Evolutionary conservation across 768 basidiomycete genomes (phyloP).

Genomic region (Boletus reticulatus): DNA sequence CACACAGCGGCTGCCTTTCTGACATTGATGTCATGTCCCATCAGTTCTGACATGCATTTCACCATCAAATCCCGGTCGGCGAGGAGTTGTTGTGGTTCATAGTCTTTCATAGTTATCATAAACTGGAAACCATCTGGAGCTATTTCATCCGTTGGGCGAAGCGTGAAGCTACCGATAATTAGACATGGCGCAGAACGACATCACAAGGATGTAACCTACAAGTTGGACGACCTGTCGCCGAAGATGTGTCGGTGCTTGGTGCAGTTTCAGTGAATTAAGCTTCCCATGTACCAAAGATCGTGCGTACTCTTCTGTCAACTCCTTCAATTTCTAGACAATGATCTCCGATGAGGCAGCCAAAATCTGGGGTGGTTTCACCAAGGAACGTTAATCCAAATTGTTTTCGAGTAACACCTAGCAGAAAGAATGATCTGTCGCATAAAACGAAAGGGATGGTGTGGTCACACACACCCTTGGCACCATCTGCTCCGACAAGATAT

Average conservation of each 20-base stretch:
- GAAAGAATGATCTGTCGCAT: background rate
- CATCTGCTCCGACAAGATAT: constrained; percentile 43
- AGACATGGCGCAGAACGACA: background rate
- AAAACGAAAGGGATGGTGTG: background rate
- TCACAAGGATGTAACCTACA: background rate
- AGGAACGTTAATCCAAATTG: constrained; percentile 36
- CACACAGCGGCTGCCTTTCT: constrained; percentile 26
- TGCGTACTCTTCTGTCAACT: constrained; percentile 25
- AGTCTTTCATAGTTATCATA: constrained; percentile 3
- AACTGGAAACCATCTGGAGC: constrained; percentile 22
- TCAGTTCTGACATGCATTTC: constrained; percentile 28
- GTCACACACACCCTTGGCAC: constrained; percentile 31
- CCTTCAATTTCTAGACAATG: constrained; percentile 32
- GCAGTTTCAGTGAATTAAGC: background rate
- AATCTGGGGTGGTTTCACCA: constrained; percentile 29
- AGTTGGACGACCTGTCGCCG: constrained; percentile 2
- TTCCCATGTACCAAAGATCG: background rate
- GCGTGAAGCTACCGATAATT: constrained; percentile 1
- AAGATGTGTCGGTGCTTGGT: constrained; percentile 24
- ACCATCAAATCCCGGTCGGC: constrained; percentile 28
- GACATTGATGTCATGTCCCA: constrained; percentile 31
- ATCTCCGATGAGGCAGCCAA: constrained; percentile 35
- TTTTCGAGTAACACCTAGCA: constrained; percentile 36
- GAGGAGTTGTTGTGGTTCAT: constrained; percentile 16
- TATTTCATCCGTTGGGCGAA: constrained; percentile 18